Base-by-base conservation (phyloP, 371 early-diverging fungal species). In the Rhizopus delemar region DNA sequence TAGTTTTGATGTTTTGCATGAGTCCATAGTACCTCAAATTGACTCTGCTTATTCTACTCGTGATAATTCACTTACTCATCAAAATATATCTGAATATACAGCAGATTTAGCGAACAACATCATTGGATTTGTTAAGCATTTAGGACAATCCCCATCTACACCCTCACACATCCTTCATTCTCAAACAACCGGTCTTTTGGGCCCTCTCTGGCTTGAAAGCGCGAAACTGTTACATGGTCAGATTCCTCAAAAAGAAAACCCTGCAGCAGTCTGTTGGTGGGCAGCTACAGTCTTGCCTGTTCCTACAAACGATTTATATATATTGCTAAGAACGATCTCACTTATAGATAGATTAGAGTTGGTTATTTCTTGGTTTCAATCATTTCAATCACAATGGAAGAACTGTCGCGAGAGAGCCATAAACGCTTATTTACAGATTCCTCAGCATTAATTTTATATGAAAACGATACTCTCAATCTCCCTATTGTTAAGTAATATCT, bases 231-330 rank as follows among this genome's bases (percentile, higher is more conserved):
- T 64, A 8, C 60, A 64, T 51, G 69, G 69, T 2, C 59, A 61
- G 16, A 51, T 64, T 38, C 69, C 69, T 8, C 57, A 57, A 0
- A 60, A 60, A 38, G 13, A 51, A 2, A 49, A 63, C 13, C 61
- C 64, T 16, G 43, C 43, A 15, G 64, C 64, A 22, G 64, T 69
- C 7, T 63, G 65, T 22, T 69, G 65, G 64, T 69, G 69, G 69
- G 69, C 58, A 5, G 69, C 69, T 46, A 38, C 51, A 0, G 53
- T 60, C 3, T 58, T 69, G 31, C 69, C 65, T 22, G 41, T 50
- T 12, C 8, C 51, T 33, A 29, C 57, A 29, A 46, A 41, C 4
- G 59, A 64, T 15, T 33, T 55, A 5, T 69, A 69, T 50, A 22
- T 16, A 28, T 33, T 69, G 3, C 51, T 69, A 13, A 48, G 61